Base-by-base conservation (phyloP, 495 filamentous ascomycete genomes). In the Poronia punctata region DNA sequence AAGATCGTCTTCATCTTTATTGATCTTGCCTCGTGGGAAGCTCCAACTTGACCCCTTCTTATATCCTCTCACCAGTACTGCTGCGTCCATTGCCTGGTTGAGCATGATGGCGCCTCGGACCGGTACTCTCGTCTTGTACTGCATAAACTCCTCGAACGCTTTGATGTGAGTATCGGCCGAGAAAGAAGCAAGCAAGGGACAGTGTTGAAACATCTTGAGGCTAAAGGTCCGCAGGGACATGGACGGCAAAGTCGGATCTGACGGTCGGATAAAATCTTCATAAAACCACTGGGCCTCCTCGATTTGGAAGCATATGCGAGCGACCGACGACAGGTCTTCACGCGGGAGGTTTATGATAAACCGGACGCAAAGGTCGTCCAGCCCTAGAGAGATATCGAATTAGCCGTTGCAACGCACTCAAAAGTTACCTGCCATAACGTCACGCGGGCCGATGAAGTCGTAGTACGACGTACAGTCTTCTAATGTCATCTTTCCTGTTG, bases 211-310 rank as follows among this genome's bases (percentile, higher is more conserved):
- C 46, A 97, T 92, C 48, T 82, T 80, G 27, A 88, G 65, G 44
- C 81, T 86, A 61, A 98, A 98, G 19, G 68, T 75, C 32, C 84
- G 79, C 7, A 97, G 75, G 24, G 79, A 79, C 62, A 97, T 78
- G 2, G 83, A 86, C 5, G 93, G 93, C 3, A 97, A 67, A 22
- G 72, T 71, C 7, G 88, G 87, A 56, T 95, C 86, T 38, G 89
- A 68, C 21, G 88, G 88, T 24, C 93, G 84, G 62, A 98, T 85
- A 57, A 97, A 98, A 64, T 98, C 92, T 65, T 97, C 93, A 79
- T 96, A 98, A 62, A 88, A 97, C 92, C 92, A 98, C 83, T 98
- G 92, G 56, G 92, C 92, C 57, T 96, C 93, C 64, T 98, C 92
- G 40, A 98, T 83, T 67, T 96, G 89, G 62, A 98, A 98, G 63